Evolutionary conservation across 192 early-diverging fungal species (phyloP), one percentile per base, ranked within the genome.

Genomic region (Backusella luteola): DNA sequence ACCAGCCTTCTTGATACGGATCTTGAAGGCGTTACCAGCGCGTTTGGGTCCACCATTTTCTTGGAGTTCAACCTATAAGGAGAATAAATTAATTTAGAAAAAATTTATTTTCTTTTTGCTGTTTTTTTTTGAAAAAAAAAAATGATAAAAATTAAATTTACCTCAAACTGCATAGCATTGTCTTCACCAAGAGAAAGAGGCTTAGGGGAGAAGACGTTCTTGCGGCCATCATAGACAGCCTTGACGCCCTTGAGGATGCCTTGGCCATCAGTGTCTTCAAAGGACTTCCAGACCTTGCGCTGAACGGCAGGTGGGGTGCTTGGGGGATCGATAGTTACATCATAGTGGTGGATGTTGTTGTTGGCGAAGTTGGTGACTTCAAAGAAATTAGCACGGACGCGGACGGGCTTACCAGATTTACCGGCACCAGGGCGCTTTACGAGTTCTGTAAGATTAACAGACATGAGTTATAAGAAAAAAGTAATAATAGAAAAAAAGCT

Each of bases 211-310:
- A 91, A 97, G 2, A 96, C 83, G 39, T 93, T 94, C 78, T 91
- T 90, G 44, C 93, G 85, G 12, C 95, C 93, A 78, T 98, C 97
- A 84, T 89, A 98, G 1, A 97, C 91, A 56, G 93, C 88, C 19
- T 81, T 74, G 46, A 89, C 81, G n/a, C 89, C 87, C 6, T 83
- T 83, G 7, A 96, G 85, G 6, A 84, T 87, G 29, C 85, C 85
- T 21, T 83, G 81, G 4, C 86, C 79, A 73, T 88, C 75, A 17
- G 82, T 38, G 6, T 80, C 79, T 68, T 90, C 88, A 83, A 93
- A 91, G n/a, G 87, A 70, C 71, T 92, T 85, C 81, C 89, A 94
- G 66, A 96, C 80, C 12, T 88, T 81, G 8, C 93, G 75, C 77
- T 93, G 91, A 41, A 96, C 91, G 4, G 89, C 87, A 3, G 92